Evolutionary conservation across 1,284 basidiomycete genomes (phyloP).

Genomic region (Phlebopus sp.): DNA sequence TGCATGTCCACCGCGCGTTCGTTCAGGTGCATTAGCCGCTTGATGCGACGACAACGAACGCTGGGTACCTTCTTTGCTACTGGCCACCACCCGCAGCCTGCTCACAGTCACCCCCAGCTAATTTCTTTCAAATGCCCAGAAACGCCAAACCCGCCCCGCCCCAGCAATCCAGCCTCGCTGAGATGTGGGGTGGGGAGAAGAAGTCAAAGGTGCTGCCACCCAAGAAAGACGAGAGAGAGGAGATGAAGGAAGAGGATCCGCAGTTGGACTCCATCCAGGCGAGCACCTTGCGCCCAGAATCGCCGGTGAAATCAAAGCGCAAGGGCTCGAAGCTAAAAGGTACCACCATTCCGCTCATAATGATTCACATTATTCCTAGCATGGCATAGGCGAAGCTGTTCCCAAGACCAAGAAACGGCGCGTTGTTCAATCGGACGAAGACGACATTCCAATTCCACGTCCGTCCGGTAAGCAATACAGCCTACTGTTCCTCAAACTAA

Average conservation of each 20-base stretch:
- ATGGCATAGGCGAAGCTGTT: conserved; percentile 12
- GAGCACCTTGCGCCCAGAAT: neutral
- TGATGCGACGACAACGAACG: conserved; percentile 70
- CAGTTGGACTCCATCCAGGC: too few relatives aligned
- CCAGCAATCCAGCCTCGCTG: conserved; percentile 69
- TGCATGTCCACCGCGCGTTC: conserved; percentile 20
- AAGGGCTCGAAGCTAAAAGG: conserved; percentile 34
- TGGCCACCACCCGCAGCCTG: conserved; percentile 2
- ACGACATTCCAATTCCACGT: conserved; percentile 26
- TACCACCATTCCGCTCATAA: neutral
- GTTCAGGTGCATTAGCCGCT: conserved; percentile 12
- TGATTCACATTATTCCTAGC: neutral
- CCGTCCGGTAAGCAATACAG: conserved; percentile 1
- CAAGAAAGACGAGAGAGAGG: conserved; percentile 27
- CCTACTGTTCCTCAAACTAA: neutral
- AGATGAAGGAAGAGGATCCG: conserved; percentile 22
- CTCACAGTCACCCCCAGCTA: conserved; percentile 23
- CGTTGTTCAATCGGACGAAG: conserved; percentile 66
- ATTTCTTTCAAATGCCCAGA: conserved; percentile 71
- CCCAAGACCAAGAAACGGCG: conserved; percentile 53
- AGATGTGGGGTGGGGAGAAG: conserved; percentile 65
- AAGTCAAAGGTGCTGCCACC: conserved; percentile 20
- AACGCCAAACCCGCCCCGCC: conserved; percentile 56
- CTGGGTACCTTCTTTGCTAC: conserved; percentile 43
- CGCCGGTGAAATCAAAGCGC: conserved; percentile 40